Evolutionary conservation across 495 filamentous ascomycete genomes (phyloP).

Genomic region (Talaromyces nanjingensis): DNA sequence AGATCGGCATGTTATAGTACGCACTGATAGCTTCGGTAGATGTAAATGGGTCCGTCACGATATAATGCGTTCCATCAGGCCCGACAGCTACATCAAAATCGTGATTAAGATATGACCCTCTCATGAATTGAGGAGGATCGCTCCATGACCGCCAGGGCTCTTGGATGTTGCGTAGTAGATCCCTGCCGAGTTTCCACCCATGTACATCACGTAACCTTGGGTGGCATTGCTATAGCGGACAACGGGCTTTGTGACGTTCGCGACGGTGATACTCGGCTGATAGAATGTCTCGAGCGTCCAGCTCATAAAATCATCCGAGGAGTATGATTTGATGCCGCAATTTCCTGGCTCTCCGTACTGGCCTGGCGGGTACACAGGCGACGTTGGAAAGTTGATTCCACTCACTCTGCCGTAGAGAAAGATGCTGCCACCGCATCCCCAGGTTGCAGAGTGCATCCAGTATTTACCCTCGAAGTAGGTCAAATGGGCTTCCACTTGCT

Average conservation of each 20-base stretch:
- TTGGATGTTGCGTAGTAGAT: background rate
- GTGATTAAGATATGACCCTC: background rate
- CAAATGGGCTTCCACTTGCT: background rate
- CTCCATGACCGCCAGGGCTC: background rate
- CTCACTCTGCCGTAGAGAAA: background rate
- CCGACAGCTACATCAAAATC: background rate
- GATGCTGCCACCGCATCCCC: background rate
- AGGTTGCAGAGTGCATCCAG: background rate
- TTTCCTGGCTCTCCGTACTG: background rate
- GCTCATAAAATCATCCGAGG: background rate
- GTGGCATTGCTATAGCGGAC: background rate
- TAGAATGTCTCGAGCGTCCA: background rate
- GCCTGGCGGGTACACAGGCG: background rate
- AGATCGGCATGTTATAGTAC: background rate
- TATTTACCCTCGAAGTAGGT: background rate
- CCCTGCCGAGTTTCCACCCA: background rate
- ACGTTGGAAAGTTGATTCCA: background rate
- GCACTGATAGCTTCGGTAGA: background rate
- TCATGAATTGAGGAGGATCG: background rate
- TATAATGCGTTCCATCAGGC: background rate
- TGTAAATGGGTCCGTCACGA: background rate
- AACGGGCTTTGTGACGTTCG: background rate
- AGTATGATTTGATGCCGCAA: background rate
- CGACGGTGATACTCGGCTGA: background rate
- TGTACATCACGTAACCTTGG: background rate